These are phyloP conservation scores for Fusarium solani-melongenae DNA, from an alignment of 2,329 filamentous ascomycete species.

Conservation along the genomic window DNA sequence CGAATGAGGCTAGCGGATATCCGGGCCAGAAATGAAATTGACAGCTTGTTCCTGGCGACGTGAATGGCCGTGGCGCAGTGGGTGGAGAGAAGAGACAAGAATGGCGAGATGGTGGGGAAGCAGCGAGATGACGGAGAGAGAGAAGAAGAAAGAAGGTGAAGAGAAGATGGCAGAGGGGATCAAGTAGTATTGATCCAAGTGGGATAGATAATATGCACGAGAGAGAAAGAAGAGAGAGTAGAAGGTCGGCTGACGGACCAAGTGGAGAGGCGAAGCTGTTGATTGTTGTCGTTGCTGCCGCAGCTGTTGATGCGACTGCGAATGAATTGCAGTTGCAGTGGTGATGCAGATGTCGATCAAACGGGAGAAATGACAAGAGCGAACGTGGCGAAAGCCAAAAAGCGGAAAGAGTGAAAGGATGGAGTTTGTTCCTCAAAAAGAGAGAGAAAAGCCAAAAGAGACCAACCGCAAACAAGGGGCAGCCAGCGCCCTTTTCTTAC, in stretches of 20 bases:
- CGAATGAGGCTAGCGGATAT: constrained; percentile 20
- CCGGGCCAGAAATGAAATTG: constrained; percentile 26
- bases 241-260: constrained; percentile 10
- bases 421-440: background rate
- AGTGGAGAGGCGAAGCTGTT: constrained; percentile 28
- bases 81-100: background rate
- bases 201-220: constrained; percentile 21
- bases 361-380: background rate
- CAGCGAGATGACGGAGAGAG: constrained; percentile 21
- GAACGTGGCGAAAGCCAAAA: background rate
- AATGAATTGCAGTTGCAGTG: background rate
- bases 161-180: background rate
- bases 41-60: constrained; percentile 1
- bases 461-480: constrained; percentile 1
- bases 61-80: constrained; percentile 22
- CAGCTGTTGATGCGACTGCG: background rate
- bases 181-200: background rate
- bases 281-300: constrained; percentile 7
- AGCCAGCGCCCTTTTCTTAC: constrained; percentile 13
- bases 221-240: background rate
- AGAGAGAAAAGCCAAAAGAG: background rate
- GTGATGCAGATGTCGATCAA: constrained; percentile 10
- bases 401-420: background rate
- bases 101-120: constrained; percentile 24
- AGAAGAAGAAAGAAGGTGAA: constrained; percentile 1